These are phyloP conservation scores for Wickerhamomyces queroliae DNA, from an alignment of 805 yeast genomes.

Conservation along the genomic window DNA sequence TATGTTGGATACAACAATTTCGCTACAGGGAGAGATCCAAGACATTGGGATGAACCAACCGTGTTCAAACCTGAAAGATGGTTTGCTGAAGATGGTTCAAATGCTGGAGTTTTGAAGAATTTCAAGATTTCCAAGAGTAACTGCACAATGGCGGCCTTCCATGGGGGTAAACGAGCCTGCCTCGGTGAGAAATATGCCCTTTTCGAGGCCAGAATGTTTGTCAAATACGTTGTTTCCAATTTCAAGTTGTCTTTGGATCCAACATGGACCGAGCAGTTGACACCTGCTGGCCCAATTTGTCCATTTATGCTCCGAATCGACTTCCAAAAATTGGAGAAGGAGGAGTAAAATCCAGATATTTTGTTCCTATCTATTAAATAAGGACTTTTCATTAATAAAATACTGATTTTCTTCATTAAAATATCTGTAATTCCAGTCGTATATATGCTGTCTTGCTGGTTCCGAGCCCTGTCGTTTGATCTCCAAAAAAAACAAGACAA, in stretches of 20 bases:
- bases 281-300: conserved; percentile 55
- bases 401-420: too few species aligned
- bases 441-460: too few species aligned
- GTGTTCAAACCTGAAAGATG: conserved; percentile 44
- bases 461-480: too few species aligned
- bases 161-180: conserved; percentile 57
- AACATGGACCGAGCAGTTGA: conserved; percentile 41
- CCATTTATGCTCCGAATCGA: conserved; percentile 34
- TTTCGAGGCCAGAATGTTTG: conserved; percentile 34
- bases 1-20: conserved; percentile 53
- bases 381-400: too few species aligned
- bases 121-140: conserved; percentile 39
- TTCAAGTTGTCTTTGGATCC: conserved; percentile 34
- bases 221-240: conserved; percentile 29
- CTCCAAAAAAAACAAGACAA: too few species aligned
- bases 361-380: too few species aligned
- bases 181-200: conserved; percentile 55
- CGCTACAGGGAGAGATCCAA: conserved; percentile 40
- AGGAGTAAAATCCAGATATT: background rate
- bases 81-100: conserved; percentile 29
- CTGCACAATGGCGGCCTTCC: conserved; percentile 46
- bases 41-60: conserved; percentile 43
- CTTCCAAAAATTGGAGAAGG: conserved; percentile 7
- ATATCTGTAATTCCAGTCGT: too few species aligned
- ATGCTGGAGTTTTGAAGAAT: conserved; percentile 30